These are phyloP conservation scores for Auriculariales sp. DNA, from an alignment of 768 basidiomycete genomes.

Conservation along the genomic window DNA sequence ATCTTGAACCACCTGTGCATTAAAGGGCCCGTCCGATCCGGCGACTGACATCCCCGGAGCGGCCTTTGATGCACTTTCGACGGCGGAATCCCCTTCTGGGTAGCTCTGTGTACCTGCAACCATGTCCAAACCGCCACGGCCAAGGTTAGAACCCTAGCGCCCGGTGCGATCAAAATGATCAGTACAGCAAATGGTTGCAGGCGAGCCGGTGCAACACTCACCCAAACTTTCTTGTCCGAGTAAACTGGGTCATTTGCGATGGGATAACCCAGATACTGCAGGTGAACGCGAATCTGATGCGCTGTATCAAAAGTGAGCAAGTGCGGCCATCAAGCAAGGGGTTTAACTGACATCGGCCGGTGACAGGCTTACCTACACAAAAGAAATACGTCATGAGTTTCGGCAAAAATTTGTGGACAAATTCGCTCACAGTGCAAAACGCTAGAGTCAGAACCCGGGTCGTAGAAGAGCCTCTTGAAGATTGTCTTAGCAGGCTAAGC, in stretches of 20 bases:
- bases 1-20: neutral
- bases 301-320: conserved; percentile 41
- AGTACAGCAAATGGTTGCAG: neutral
- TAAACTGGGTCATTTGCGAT: conserved; percentile 96
- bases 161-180: neutral
- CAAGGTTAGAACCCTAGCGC: conserved; percentile 50
- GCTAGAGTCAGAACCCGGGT: conserved; percentile 64
- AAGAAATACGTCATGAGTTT: neutral
- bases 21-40: neutral
- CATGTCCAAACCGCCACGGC: conserved; percentile 57
- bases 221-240: conserved; percentile 67
- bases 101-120: neutral
- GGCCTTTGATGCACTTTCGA: neutral
- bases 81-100: neutral
- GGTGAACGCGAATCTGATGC: conserved; percentile 93
- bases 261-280: conserved; percentile 86
- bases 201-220: conserved; percentile 13
- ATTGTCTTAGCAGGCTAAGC: conserved; percentile 72
- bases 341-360: conserved; percentile 69
- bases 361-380: conserved; percentile 61
- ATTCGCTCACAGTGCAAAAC: conserved; percentile 60
- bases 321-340: neutral
- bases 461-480: conserved; percentile 73
- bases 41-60: neutral
- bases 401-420: neutral